phyloP scores from a whole-genome alignment of 768 basidiomycete genomes.

The Tricholoma bakamatsutake region DNA sequence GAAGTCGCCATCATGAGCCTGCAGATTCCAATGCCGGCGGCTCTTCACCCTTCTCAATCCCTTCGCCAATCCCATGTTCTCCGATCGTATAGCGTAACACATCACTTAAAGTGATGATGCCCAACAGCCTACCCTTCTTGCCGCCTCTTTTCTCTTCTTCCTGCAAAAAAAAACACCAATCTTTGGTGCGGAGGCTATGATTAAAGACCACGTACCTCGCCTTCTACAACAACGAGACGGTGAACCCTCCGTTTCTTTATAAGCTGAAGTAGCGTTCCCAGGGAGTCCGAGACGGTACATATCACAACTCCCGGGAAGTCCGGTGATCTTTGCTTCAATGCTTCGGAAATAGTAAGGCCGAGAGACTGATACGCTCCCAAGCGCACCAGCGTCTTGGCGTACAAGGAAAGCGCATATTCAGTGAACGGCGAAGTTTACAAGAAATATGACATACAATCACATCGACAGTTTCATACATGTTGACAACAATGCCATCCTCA shows the following conservation, averaged over 20 bases:
- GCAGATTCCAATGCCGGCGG: constrained; percentile 1
- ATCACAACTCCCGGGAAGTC: constrained; percentile 98
- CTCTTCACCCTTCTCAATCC: constrained; percentile 25
- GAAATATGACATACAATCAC: constrained; percentile 70
- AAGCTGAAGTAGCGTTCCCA: constrained; percentile 84
- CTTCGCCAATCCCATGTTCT: constrained; percentile 48
- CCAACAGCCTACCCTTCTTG: constrained; percentile 76
- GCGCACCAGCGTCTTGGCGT: constrained; percentile 80
- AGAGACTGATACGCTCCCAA: constrained; percentile 94
- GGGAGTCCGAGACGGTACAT: constrained; percentile 87
- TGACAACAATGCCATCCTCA: constrained; percentile 86
- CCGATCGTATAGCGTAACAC: constrained; percentile 81
- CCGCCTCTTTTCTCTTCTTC: constrained; percentile 78
- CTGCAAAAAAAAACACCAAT: constrained; percentile 27
- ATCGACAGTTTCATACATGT: constrained; percentile 98
- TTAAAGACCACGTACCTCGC: constrained; percentile 51
- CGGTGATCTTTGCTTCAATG: constrained; percentile 83
- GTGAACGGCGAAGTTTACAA: background rate
- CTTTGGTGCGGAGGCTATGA: background rate
- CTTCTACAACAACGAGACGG: constrained; percentile 91
- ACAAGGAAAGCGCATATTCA: background rate
- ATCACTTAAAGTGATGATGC: constrained; percentile 86
- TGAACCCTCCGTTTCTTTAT: constrained; percentile 94
- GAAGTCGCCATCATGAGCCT: background rate
- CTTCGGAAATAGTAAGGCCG: constrained; percentile 89